Evolutionary conservation across 2,329 filamentous ascomycete genomes (phyloP).

Genomic region (Arthroderma uncinatum): DNA sequence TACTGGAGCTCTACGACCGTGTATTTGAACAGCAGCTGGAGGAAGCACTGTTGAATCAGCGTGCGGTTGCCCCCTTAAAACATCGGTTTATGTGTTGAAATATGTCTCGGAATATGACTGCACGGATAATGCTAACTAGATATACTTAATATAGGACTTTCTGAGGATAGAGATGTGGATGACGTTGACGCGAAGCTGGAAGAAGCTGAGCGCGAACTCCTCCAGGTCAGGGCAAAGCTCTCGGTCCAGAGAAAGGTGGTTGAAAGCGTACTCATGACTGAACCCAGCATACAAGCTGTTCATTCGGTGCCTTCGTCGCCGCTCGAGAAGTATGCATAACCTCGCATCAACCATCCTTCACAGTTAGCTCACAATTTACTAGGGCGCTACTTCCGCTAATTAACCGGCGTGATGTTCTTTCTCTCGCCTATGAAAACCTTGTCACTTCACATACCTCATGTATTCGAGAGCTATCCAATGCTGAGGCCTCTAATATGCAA

Average conservation of each 20-base stretch:
- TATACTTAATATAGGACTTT: neutral
- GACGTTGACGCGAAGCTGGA: constrained; percentile 43
- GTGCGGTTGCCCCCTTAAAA: constrained; percentile 15
- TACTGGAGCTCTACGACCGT: constrained; percentile 59
- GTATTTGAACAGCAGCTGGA: constrained; percentile 62
- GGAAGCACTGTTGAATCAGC: constrained; percentile 50
- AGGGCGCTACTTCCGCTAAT: constrained; percentile 59
- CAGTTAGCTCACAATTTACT: constrained; percentile 9
- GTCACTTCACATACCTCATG: constrained; percentile 43
- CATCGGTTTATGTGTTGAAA: constrained; percentile 1
- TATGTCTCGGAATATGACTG: neutral
- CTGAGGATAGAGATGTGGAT: constrained; percentile 21
- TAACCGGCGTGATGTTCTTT: constrained; percentile 55
- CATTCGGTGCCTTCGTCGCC: constrained; percentile 55
- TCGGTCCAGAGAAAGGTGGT: constrained; percentile 58
- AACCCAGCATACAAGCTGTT: constrained; percentile 66
- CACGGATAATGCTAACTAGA: neutral
- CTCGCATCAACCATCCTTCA: constrained; percentile 1
- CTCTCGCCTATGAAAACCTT: constrained; percentile 51
- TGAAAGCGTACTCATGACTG: constrained; percentile 57
- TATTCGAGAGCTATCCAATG: constrained; percentile 43
- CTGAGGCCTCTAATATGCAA: constrained; percentile 49
- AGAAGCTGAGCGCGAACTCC: constrained; percentile 51
- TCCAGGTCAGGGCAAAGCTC: constrained; percentile 60
- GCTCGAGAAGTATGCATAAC: constrained; percentile 52